phyloP scores from a whole-genome alignment of 106 monocot genomes.

The Chionographis japonica region DNA sequence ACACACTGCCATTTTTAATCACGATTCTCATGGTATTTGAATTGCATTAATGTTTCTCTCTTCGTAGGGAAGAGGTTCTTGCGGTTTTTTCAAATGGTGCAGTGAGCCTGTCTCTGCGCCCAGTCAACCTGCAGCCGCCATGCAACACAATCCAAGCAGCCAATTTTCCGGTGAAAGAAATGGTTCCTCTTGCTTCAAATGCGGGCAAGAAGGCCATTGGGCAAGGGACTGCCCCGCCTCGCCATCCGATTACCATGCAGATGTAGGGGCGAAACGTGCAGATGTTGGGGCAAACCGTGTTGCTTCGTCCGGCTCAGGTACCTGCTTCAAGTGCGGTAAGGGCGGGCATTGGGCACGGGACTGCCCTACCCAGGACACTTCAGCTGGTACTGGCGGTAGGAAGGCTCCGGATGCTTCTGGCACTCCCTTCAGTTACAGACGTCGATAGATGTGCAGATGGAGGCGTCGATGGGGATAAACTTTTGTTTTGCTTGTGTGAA shows the following conservation, averaged over 20 bases:
- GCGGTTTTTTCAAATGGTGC: conserved; percentile 61
- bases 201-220: conserved; percentile 65
- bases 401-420: conserved; percentile 15
- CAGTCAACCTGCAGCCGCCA: conserved; percentile 17
- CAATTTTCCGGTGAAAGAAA: conserved; percentile 16
- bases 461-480: not conserved
- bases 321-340: conserved; percentile 72
- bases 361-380: conserved; percentile 28
- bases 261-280: not conserved
- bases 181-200: conserved; percentile 54
- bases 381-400: conserved; percentile 6
- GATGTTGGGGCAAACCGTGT: not conserved
- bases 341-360: conserved; percentile 68
- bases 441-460: conserved; percentile 1
- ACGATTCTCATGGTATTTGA: too few relatives aligned
- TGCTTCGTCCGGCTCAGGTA: conserved; percentile 13
- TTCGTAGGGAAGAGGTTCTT: conserved; percentile 32
- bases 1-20: too few relatives aligned
- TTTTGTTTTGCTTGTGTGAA: too few relatives aligned
- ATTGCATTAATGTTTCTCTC: too few relatives aligned
- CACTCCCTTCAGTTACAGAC: conserved; percentile 2
- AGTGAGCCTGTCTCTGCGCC: conserved; percentile 10
- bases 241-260: conserved; percentile 12
- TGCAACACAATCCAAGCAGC: conserved; percentile 2
- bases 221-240: conserved; percentile 41